These are phyloP conservation scores for Achaetomiella virescens DNA, from an alignment of 495 filamentous ascomycete species.

Conservation along the genomic window DNA sequence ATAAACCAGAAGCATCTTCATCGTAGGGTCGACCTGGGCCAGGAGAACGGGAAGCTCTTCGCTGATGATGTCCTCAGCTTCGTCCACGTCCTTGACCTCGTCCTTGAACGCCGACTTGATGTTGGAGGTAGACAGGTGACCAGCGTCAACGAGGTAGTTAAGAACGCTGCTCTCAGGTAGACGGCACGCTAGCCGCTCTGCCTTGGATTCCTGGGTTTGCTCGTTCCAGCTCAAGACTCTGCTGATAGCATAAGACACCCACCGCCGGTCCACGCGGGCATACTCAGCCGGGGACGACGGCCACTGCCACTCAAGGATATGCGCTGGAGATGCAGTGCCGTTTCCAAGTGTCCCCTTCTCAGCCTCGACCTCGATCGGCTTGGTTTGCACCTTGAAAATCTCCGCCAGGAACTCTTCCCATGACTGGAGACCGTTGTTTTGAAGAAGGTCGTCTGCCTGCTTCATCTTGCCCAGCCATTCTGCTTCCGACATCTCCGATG, in stretches of 20 bases:
- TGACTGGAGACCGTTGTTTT: conserved; percentile 35
- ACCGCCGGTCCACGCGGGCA: conserved; percentile 43
- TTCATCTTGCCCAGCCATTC: conserved; percentile 32
- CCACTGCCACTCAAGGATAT: conserved; percentile 33
- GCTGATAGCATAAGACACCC: conserved; percentile 48
- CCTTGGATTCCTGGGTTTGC: conserved; percentile 22
- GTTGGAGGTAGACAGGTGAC: conserved; percentile 56
- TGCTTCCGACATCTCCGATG: conserved; percentile 31
- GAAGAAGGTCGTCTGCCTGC: conserved; percentile 42
- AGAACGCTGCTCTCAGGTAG: conserved; percentile 49
- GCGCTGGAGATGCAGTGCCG: neutral
- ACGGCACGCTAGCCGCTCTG: conserved; percentile 39
- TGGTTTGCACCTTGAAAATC: conserved; percentile 33
- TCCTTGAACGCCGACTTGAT: conserved; percentile 54
- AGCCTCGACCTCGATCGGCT: conserved; percentile 17
- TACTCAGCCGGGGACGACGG: conserved; percentile 36
- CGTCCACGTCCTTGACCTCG: conserved; percentile 37
- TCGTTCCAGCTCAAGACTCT: conserved; percentile 42
- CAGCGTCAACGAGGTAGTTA: conserved; percentile 55
- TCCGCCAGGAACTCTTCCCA: conserved; percentile 52
- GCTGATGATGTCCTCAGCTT: conserved; percentile 38
- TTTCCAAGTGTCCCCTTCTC: conserved; percentile 11
- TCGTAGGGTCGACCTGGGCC: conserved; percentile 53
- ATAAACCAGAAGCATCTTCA: conserved; percentile 52
- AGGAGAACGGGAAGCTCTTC: conserved; percentile 55